phyloP scores from a whole-genome alignment of 371 early-diverging fungal species.

The Mucor piriformis region DNA sequence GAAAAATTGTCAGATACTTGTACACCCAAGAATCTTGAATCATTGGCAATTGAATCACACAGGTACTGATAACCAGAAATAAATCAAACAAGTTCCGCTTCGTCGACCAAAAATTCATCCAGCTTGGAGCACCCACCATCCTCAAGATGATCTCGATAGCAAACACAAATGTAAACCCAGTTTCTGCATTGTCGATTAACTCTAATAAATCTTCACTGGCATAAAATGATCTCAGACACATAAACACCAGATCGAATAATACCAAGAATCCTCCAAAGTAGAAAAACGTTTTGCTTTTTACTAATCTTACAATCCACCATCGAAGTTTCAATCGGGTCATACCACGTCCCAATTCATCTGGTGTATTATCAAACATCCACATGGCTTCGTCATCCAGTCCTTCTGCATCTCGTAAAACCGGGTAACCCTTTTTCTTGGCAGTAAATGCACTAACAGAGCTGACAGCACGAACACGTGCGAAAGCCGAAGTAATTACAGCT shows the following conservation, averaged over 20 bases:
- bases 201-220: slow-evolving; percentile 38
- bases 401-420: slow-evolving; percentile 33
- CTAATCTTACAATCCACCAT: slow-evolving; percentile 40
- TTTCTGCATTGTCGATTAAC: slow-evolving; percentile 49
- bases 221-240: slow-evolving; percentile 57
- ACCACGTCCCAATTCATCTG: slow-evolving; percentile 36
- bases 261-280: slow-evolving; percentile 56
- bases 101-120: slow-evolving; percentile 55
- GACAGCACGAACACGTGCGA: slow-evolving; percentile 59
- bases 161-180: slow-evolving; percentile 55
- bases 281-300: slow-evolving; percentile 49
- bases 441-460: slow-evolving; percentile 58
- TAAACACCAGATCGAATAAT: slow-evolving; percentile 47
- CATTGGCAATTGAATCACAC: slow-evolving; percentile 56
- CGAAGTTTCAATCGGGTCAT: slow-evolving; percentile 35
- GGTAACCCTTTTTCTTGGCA: slow-evolving; percentile 40
- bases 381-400: slow-evolving; percentile 32
- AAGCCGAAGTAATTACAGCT: slow-evolving; percentile 67
- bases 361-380: slow-evolving; percentile 52
- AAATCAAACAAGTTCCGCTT: slow-evolving; percentile 54
- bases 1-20: slow-evolving; percentile 61
- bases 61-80: slow-evolving; percentile 54
- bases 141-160: slow-evolving; percentile 55
- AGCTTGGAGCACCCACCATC: slow-evolving; percentile 48
- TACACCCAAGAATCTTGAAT: slow-evolving; percentile 52